These are phyloP conservation scores for Chloranthus sessilifolius DNA, from an alignment of 164 flowering plant genomes.

Conservation along the genomic window DNA sequence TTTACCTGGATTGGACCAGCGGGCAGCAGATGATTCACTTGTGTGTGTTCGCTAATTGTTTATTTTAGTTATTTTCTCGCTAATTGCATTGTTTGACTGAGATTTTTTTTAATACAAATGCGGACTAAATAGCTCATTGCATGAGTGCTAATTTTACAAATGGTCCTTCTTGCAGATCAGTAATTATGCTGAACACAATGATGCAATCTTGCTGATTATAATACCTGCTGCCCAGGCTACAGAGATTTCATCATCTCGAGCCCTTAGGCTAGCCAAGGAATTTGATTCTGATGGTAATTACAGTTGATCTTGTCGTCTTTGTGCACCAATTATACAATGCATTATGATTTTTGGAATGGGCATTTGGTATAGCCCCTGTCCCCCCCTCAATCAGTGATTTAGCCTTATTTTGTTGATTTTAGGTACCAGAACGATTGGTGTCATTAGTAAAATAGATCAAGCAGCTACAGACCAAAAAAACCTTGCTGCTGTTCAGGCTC, in stretches of 20 bases:
- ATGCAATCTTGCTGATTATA: conserved; percentile 79
- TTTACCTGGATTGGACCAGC: conserved; percentile 95
- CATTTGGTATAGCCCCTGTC: too few relatives aligned
- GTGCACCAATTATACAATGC: neutral
- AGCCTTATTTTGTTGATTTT: conserved; percentile 6
- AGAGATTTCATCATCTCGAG: conserved; percentile 84
- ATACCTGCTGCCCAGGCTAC: conserved; percentile 92
- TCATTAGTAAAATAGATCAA: conserved; percentile 97
- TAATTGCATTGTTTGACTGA: too few relatives aligned
- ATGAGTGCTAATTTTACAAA: neutral
- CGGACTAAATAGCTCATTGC: too few relatives aligned
- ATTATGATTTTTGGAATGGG: neutral
- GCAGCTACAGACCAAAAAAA: conserved; percentile 77
- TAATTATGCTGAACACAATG: conserved; percentile 77
- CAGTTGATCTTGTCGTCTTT: conserved; percentile 4
- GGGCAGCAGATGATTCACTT: conserved; percentile 79
- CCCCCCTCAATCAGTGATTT: neutral
- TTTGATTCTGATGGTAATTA: conserved; percentile 74
- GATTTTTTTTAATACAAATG: neutral
- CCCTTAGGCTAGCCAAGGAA: conserved; percentile 79
- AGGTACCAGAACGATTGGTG: conserved; percentile 97
- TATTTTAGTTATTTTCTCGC: conserved; percentile 1
- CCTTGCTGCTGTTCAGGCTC: conserved; percentile 99
- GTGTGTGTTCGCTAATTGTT: too few relatives aligned
- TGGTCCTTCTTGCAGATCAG: conserved; percentile 43